Evolutionary conservation across 345 rosid species (phyloP).

Genomic region (Durio zibethinus): DNA sequence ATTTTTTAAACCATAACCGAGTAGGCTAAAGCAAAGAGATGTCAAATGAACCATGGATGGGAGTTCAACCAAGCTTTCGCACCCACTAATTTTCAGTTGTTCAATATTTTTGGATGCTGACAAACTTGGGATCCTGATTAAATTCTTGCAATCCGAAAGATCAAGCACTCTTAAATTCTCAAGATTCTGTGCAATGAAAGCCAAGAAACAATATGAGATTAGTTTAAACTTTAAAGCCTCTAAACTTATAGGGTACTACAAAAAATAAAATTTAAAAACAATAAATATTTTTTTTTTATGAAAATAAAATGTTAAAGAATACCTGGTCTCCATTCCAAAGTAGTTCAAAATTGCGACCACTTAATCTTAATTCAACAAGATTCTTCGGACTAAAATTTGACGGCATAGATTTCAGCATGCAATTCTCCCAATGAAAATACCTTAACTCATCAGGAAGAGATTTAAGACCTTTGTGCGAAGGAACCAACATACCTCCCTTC

Average conservation of each 20-base stretch:
- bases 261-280: too few relatives aligned
- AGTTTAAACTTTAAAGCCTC: neutral
- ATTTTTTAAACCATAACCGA: neutral
- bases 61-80: constrained; percentile 24
- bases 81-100: constrained; percentile 8
- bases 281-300: too few relatives aligned
- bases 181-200: constrained; percentile 17
- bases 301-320: neutral
- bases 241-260: neutral
- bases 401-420: constrained; percentile 25
- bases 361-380: constrained; percentile 25
- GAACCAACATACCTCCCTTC: neutral
- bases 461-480: constrained; percentile 17
- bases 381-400: constrained; percentile 20
- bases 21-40: neutral
- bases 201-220: neutral
- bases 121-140: constrained; percentile 21
- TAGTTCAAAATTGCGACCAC: constrained; percentile 20
- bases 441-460: constrained; percentile 28
- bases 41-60: neutral
- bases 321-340: constrained; percentile 33
- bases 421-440: constrained; percentile 35
- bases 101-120: constrained; percentile 28
- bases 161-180: constrained; percentile 27
- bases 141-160: constrained; percentile 17